A percentile compares a stretch with the other conserved stretches of the same genome.
Conservation (phyloP, 2,329 filamentous ascomycete genomes). For the Claviceps lovelessii region DNA sequence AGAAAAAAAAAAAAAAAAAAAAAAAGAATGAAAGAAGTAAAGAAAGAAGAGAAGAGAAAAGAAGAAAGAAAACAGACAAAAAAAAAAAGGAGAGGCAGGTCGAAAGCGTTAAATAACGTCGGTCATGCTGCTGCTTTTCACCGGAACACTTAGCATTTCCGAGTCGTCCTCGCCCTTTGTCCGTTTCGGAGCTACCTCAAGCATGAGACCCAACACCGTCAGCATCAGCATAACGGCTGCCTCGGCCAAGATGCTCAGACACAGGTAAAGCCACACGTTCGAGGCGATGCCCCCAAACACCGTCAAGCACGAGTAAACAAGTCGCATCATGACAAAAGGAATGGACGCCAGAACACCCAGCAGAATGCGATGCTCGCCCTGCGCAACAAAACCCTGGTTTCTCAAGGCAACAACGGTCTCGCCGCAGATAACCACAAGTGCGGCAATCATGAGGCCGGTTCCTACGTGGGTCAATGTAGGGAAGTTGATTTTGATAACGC, state of each 20-base stretch:
- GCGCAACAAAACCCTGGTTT: slow-evolving; percentile 23
- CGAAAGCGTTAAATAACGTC: background rate
- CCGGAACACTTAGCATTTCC: background rate
- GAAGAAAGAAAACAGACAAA: too few relatives aligned
- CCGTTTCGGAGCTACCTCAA: background rate
- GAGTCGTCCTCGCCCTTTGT: background rate
- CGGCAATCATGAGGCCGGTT: slow-evolving; percentile 17
- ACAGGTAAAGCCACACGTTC: slow-evolving; percentile 18
- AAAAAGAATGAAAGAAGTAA: too few relatives aligned
- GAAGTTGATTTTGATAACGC: slow-evolving; percentile 15
- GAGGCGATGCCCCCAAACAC: slow-evolving; percentile 15
- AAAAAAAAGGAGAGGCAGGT: too few relatives aligned
- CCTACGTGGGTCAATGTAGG: slow-evolving; percentile 9
- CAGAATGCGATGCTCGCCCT: slow-evolving; percentile 42
- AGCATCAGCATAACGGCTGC: slow-evolving; percentile 17
- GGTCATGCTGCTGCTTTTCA: background rate
- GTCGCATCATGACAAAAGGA: slow-evolving; percentile 20
- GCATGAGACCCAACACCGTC: background rate
- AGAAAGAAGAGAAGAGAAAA: too few relatives aligned
- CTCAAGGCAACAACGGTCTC: slow-evolving; percentile 24
- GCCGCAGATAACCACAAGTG: slow-evolving; percentile 27
- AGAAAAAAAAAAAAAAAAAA: too few relatives aligned
- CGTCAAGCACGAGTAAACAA: slow-evolving; percentile 17
- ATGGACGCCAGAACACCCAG: slow-evolving; percentile 23
- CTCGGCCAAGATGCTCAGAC: slow-evolving; percentile 20